Evolutionary conservation across 73 alveolate species (phyloP).

Genomic region (Paramecium tetraurelia): DNA sequence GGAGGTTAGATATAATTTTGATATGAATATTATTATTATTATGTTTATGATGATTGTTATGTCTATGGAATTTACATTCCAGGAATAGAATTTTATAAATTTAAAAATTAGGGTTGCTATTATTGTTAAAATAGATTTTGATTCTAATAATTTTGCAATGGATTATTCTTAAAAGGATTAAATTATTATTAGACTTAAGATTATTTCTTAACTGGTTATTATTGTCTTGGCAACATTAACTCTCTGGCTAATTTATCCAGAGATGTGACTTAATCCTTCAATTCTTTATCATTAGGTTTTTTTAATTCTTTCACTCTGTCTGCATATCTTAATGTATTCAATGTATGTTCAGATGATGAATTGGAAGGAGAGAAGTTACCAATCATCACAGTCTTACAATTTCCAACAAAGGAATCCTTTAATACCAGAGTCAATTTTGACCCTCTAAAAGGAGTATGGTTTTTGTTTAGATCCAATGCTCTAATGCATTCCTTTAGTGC

Average conservation of each 20-base stretch:
- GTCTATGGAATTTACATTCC: constrained; percentile 14
- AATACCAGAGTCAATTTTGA: constrained; percentile 95
- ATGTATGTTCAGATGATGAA: constrained; percentile 97
- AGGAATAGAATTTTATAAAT: constrained; percentile 2
- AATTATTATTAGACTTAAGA: neutral
- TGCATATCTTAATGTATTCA: constrained; percentile 99
- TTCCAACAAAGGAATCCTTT: constrained; percentile 99
- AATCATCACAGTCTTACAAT: constrained; percentile 99
- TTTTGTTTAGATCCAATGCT: constrained; percentile 98
- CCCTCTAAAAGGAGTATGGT: constrained; percentile 99
- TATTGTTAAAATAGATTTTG: constrained; percentile 1
- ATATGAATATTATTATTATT: neutral
- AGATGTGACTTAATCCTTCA: constrained; percentile 43
- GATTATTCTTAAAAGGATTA: constrained; percentile 50
- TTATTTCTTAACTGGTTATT: constrained; percentile 37
- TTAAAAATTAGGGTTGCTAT: neutral
- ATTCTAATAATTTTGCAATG: constrained; percentile 16
- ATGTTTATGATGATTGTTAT: neutral
- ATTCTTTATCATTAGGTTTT: constrained; percentile 71
- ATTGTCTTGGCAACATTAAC: constrained; percentile 73
- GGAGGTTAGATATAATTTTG: neutral
- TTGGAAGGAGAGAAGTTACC: constrained; percentile 98
- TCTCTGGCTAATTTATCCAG: constrained; percentile 61
- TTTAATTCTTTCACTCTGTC: constrained; percentile 99
- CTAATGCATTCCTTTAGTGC: constrained; percentile 99